phyloP scores from a whole-genome alignment of 1,284 basidiomycete species.

The Cutaneotrichosporon sp. region DNA sequence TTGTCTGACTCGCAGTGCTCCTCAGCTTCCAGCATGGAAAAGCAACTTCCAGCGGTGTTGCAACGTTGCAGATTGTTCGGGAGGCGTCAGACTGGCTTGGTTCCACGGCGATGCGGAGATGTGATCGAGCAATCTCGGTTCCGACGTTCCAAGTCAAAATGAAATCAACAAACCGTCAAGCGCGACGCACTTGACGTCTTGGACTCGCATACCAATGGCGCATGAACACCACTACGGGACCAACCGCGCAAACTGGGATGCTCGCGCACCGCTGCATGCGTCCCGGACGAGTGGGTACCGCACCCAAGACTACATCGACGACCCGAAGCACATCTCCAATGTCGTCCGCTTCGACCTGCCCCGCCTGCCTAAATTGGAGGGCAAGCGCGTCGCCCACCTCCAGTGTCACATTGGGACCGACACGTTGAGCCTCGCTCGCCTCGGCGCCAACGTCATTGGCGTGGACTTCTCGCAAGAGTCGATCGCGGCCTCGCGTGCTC shows the following conservation, averaged over 20 bases:
- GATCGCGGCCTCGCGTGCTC: background rate
- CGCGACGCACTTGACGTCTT: too few relatives aligned
- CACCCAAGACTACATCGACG: background rate
- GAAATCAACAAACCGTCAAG: too few relatives aligned
- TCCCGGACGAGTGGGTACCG: background rate
- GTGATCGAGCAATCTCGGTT: too few relatives aligned
- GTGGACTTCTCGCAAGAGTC: slow-evolving; percentile 1
- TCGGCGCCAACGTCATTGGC: slow-evolving; percentile 2
- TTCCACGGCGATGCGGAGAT: too few relatives aligned
- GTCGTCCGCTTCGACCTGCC: slow-evolving; percentile 6
- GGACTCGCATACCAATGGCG: too few relatives aligned
- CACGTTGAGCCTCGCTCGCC: slow-evolving; percentile 7
- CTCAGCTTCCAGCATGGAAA: too few relatives aligned
- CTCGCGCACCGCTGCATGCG: slow-evolving; percentile 7
- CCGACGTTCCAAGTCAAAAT: too few relatives aligned
- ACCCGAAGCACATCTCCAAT: slow-evolving; percentile 1
- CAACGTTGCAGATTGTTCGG: too few relatives aligned
- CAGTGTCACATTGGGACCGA: slow-evolving; percentile 11
- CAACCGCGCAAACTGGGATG: slow-evolving; percentile 10
- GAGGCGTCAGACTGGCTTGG: too few relatives aligned
- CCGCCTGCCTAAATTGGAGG: background rate
- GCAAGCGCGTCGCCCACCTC: slow-evolving; percentile 3
- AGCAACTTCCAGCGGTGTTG: too few relatives aligned
- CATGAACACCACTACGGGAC: too few relatives aligned
- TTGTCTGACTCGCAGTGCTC: too few relatives aligned